phyloP scores from a whole-genome alignment of 2,329 filamentous ascomycete species.

The Pseudophaeomoniella oleicola region DNA sequence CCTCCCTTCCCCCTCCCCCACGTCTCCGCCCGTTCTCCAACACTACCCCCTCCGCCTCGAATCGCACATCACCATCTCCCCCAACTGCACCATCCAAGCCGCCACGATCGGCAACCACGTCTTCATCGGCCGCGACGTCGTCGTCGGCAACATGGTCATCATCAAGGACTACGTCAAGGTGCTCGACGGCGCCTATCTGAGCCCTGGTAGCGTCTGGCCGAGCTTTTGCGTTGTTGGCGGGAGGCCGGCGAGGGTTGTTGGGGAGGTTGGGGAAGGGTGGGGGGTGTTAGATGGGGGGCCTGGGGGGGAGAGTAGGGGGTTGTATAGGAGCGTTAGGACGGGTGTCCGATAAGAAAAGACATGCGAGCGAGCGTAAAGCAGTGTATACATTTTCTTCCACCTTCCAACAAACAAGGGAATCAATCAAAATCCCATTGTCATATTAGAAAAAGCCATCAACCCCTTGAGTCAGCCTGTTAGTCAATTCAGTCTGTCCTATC shows the following conservation, averaged over 20 bases:
- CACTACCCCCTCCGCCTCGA: conserved; percentile 86
- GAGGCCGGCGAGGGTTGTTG: conserved; percentile 62
- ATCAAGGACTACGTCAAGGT: conserved; percentile 89
- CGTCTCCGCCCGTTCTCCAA: conserved; percentile 35
- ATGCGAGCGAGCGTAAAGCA: too few species aligned
- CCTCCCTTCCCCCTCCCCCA: conserved; percentile 37
- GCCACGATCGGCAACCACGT: conserved; percentile 76
- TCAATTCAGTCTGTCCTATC: too few species aligned
- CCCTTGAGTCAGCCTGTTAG: too few species aligned
- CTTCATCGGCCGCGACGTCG: conserved; percentile 62
- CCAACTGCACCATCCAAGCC: conserved; percentile 62
- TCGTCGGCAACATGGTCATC: conserved; percentile 74
- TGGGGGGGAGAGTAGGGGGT: not conserved
- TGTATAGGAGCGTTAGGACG: not conserved
- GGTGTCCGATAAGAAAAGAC: too few species aligned
- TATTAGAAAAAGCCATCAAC: too few species aligned
- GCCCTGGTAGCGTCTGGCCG: conserved; percentile 79
- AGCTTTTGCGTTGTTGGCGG: conserved; percentile 87
- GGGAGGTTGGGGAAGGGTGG: conserved; percentile 49
- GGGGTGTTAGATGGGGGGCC: conserved; percentile 13
- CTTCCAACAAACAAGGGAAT: too few species aligned
- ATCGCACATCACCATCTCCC: conserved; percentile 84
- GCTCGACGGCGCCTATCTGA: conserved; percentile 69
- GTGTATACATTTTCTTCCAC: too few species aligned
- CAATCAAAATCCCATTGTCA: too few species aligned